These are phyloP conservation scores for Pseudonitzschia multistriata DNA, from an alignment of 108 stramenopile species.

Conservation along the genomic window DNA sequence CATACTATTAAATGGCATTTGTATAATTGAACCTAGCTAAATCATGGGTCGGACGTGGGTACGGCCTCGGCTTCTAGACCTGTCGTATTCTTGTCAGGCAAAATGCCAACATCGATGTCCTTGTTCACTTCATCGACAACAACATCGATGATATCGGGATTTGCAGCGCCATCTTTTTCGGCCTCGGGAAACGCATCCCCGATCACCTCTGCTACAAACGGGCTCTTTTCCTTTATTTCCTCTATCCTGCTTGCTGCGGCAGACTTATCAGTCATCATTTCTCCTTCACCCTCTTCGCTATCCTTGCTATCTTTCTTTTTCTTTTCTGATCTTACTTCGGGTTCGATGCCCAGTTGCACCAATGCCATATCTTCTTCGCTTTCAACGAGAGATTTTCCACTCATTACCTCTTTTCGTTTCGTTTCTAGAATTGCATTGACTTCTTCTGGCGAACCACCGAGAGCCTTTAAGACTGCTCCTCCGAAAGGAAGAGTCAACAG, in stretches of 20 bases:
- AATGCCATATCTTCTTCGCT: slow-evolving; percentile 66
- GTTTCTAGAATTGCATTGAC: slow-evolving; percentile 81
- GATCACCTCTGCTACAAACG: slow-evolving; percentile 47
- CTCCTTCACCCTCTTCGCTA: slow-evolving; percentile 16
- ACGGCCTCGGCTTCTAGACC: not conserved
- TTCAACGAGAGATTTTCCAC: slow-evolving; percentile 50
- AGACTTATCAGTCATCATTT: slow-evolving; percentile 25
- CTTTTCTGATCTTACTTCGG: slow-evolving; percentile 19
- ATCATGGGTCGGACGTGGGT: not conserved
- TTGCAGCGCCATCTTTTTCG: not conserved
- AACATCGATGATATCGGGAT: slow-evolving; percentile 4
- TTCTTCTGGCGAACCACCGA: slow-evolving; percentile 78
- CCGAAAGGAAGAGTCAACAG: slow-evolving; percentile 94
- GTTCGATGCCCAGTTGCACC: slow-evolving; percentile 61
- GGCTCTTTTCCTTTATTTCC: slow-evolving; percentile 40
- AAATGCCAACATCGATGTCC: not conserved
- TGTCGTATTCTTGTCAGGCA: not conserved
- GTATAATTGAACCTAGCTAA: too few relatives aligned
- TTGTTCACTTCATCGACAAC: not conserved
- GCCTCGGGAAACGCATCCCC: slow-evolving; percentile 39
- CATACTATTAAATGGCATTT: too few relatives aligned
- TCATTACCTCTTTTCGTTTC: slow-evolving; percentile 76
- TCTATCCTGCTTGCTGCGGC: slow-evolving; percentile 30
- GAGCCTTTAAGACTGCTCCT: slow-evolving; percentile 84
- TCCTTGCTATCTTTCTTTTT: slow-evolving; percentile 2